Evolutionary conservation across 495 filamentous ascomycete species (phyloP), one percentile per base, ranked within the genome.

Genomic region (Glonium stellatum): DNA sequence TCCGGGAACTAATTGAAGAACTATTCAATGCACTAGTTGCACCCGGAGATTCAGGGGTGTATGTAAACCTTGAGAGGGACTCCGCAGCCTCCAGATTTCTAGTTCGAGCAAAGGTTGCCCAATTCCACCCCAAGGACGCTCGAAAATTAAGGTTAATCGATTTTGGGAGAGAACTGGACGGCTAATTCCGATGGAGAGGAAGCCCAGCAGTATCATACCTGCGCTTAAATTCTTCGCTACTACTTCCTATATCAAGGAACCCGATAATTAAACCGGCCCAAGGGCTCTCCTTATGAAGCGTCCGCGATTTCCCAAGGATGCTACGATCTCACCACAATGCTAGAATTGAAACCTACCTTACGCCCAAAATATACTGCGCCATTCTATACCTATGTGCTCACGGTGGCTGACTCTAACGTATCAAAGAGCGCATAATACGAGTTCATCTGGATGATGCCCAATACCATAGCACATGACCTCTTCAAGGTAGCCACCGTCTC

Each of bases 81-180:
- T 87, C 87, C n/a, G 89, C 90, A 11, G 83, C 85, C 25, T 87
- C 85, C 0, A 80, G 89, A 59, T 96, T 95, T 69, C 76, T 96
- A 10, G 87, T 96, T 21, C 78, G 88, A 62, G 87, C 87, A 22
- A 92, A 88, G 67, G 85, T 92, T 35, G 91, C 91, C 21, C 84
- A 89, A 63, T 93, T 93, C 61, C 87, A 95, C 72, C 89, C 91
- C 1, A 84, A 82, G 59, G 89, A 96, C 74, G 88, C 91, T 0
- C 80, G 79, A 54, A 82, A 80, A 67, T 66, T 96, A 61, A 82
- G 87, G 46, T 73, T 96, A 51, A 81, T 95, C 60, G 89, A 95
- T 73, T 96, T 96, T 77, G 89, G 88, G 10, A 81, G 86, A 57
- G 85, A 87, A 49, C 65, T 95, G 44, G 85, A 88, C 57, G 83